Percentiles rank a stretch among this genome's conserved stretches.
phyloP scores from a whole-genome alignment of 1,284 basidiomycete genomes.

The Tilletia indica region DNA sequence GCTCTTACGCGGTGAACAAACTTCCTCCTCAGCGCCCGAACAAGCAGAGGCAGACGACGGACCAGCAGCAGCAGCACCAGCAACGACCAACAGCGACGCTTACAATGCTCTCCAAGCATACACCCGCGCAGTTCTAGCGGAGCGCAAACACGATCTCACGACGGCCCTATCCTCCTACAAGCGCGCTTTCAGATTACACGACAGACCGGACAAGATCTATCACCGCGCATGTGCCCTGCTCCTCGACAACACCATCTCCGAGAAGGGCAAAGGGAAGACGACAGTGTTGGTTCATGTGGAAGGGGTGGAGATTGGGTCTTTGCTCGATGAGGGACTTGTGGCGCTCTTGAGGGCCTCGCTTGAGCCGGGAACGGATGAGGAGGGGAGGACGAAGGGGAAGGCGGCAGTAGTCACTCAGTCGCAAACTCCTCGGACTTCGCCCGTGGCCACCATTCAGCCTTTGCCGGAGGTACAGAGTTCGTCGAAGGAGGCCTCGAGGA shows the following conservation, averaged over 20 bases:
- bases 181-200: constrained; percentile 43
- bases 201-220: constrained; percentile 40
- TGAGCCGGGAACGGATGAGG: constrained; percentile 31
- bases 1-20: no score
- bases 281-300: constrained; percentile 29
- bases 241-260: constrained; percentile 20
- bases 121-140: constrained; percentile 39
- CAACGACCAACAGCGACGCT: not conserved
- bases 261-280: constrained; percentile 4
- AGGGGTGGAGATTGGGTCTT: constrained; percentile 36
- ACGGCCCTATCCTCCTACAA: constrained; percentile 37
- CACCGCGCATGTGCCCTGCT: constrained; percentile 39
- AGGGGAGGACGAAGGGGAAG: constrained; percentile 22
- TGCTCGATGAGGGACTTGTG: constrained; percentile 24
- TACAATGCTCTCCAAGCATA: constrained; percentile 31
- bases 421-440: not conserved
- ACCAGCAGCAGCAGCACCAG: not conserved
- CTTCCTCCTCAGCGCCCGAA: not conserved
- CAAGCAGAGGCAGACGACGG: not conserved
- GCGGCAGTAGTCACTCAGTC: not conserved
- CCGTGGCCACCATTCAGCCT: not conserved
- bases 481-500: not conserved
- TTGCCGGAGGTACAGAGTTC: not conserved
- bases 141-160: constrained; percentile 39
- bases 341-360: constrained; percentile 2